phyloP scores from a whole-genome alignment of 2,329 filamentous ascomycete species.

The Paradendryphiella salina region DNA sequence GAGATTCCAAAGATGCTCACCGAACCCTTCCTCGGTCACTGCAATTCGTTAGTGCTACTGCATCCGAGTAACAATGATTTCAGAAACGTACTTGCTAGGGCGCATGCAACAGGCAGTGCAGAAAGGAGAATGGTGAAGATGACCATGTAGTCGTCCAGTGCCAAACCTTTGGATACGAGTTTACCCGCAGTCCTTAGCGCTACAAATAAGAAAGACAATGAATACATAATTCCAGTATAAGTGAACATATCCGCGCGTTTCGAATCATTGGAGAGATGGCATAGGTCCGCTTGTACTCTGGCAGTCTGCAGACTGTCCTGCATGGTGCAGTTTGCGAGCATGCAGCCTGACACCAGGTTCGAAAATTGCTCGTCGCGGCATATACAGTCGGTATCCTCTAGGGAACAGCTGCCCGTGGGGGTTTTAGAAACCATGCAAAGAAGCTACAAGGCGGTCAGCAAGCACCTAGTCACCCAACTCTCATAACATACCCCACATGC shows the following conservation, averaged over 20 bases:
- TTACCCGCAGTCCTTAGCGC: constrained; percentile 20
- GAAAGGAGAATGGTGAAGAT: constrained; percentile 21
- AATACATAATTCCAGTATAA: constrained; percentile 18
- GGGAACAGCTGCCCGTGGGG: constrained; percentile 18
- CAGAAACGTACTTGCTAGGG: constrained; percentile 22
- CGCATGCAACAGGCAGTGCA: constrained; percentile 24
- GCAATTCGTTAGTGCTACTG: constrained; percentile 1
- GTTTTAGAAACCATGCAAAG: constrained; percentile 20
- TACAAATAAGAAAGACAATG: constrained; percentile 19
- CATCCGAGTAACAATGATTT: background rate
- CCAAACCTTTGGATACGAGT: constrained; percentile 19
- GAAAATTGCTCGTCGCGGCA: constrained; percentile 17
- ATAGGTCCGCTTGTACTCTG: constrained; percentile 28
- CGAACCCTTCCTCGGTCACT: constrained; percentile 33
- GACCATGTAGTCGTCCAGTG: constrained; percentile 28
- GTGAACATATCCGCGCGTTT: constrained; percentile 5
- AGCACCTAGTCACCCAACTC: background rate
- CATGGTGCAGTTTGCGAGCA: constrained; percentile 33
- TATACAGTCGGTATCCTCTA: constrained; percentile 23
- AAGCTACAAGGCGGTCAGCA: constrained; percentile 14
- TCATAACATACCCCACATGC: constrained; percentile 23
- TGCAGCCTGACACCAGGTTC: constrained; percentile 13
- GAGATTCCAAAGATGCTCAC: constrained; percentile 28
- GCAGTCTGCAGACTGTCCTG: constrained; percentile 22
- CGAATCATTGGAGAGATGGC: constrained; percentile 23